A percentile compares a stretch with the other conserved stretches of the same genome.
phyloP scores from a whole-genome alignment of 768 basidiomycete genomes.

The Rhizopogon vesiculosus region DNA sequence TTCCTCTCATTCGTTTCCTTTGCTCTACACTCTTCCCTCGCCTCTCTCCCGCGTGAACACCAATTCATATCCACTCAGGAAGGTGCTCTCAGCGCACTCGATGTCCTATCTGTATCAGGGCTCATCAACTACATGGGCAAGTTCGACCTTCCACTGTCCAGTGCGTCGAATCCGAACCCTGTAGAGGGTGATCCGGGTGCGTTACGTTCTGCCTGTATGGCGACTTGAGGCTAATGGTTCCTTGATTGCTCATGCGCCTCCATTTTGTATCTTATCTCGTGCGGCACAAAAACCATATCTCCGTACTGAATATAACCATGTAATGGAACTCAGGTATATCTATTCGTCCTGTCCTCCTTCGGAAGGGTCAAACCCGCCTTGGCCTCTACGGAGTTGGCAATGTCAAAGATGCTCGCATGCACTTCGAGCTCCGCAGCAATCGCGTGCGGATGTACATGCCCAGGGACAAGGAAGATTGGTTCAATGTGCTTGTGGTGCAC shows the following conservation, averaged over 20 bases:
- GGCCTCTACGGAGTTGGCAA: slow-evolving; percentile 96
- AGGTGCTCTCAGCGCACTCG: slow-evolving; percentile 93
- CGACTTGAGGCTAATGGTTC: not conserved
- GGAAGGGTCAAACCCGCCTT: slow-evolving; percentile 82
- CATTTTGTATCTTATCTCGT: not conserved
- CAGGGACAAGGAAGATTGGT: slow-evolving; percentile 86
- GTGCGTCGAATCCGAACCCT: slow-evolving; percentile 34
- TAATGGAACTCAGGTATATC: slow-evolving; percentile 62
- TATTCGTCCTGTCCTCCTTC: slow-evolving; percentile 84
- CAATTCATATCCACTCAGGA: slow-evolving; percentile 45
- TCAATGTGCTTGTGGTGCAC: slow-evolving; percentile 90
- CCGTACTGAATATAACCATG: slow-evolving; percentile 30
- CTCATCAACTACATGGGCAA: slow-evolving; percentile 98
- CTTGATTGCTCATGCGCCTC: not conserved
- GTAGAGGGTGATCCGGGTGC: not conserved
- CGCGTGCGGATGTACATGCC: slow-evolving; percentile 97
- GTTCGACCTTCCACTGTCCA: slow-evolving; percentile 77
- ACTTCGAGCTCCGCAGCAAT: slow-evolving; percentile 91
- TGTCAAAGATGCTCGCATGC: slow-evolving; percentile 94
- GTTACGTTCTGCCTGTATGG: not conserved
- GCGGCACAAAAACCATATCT: not conserved
- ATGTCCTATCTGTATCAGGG: slow-evolving; percentile 90
- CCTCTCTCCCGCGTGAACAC: not conserved
- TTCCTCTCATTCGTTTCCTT: not conserved
- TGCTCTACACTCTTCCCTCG: not conserved